Percentiles rank a stretch among this genome's conserved stretches.
Conservation (phyloP, 1,139 yeast species). For the Geotrichum bryndzae region DNA sequence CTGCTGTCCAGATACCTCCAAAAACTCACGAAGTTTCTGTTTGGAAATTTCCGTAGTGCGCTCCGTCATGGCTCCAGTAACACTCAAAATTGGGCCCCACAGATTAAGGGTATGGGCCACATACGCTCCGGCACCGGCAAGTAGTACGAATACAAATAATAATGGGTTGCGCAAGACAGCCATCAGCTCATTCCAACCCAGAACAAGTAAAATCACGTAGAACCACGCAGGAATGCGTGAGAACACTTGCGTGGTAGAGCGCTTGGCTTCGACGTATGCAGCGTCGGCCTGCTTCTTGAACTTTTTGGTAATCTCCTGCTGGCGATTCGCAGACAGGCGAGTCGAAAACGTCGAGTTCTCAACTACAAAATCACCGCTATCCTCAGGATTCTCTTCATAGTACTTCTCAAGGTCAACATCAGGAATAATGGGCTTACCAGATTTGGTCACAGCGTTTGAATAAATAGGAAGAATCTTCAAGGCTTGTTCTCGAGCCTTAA, state of each 20-base stretch:
- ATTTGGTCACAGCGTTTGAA: slow-evolving; percentile 49
- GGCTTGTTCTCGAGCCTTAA: slow-evolving; percentile 53
- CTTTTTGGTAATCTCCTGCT: slow-evolving; percentile 50
- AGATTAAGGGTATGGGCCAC: slow-evolving; percentile 65
- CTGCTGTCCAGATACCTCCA: slow-evolving; percentile 23
- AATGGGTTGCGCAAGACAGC: slow-evolving; percentile 80
- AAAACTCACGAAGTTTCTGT: slow-evolving; percentile 43
- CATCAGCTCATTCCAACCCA: slow-evolving; percentile 97
- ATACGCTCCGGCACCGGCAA: slow-evolving; percentile 60
- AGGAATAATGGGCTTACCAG: slow-evolving; percentile 53
- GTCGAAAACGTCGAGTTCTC: slow-evolving; percentile 48
- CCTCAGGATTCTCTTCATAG: slow-evolving; percentile 30
- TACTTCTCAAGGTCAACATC: slow-evolving; percentile 43
- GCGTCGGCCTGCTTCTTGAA: slow-evolving; percentile 78
- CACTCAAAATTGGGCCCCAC: slow-evolving; percentile 66
- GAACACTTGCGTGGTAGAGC: slow-evolving; percentile 36
- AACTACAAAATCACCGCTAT: slow-evolving; percentile 38
- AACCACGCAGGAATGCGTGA: slow-evolving; percentile 84
- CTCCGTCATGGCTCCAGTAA: slow-evolving; percentile 51
- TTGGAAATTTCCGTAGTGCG: slow-evolving; percentile 55
- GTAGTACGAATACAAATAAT: slow-evolving; percentile 49
- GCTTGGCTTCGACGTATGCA: slow-evolving; percentile 67
- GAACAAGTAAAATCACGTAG: slow-evolving; percentile 59
- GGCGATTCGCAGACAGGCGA: slow-evolving; percentile 54
- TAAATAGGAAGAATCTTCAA: slow-evolving; percentile 54